Evolutionary conservation across 805 yeast genomes (phyloP), one percentile per base, ranked within the genome.

Genomic region (Metschnikowia anglica): DNA sequence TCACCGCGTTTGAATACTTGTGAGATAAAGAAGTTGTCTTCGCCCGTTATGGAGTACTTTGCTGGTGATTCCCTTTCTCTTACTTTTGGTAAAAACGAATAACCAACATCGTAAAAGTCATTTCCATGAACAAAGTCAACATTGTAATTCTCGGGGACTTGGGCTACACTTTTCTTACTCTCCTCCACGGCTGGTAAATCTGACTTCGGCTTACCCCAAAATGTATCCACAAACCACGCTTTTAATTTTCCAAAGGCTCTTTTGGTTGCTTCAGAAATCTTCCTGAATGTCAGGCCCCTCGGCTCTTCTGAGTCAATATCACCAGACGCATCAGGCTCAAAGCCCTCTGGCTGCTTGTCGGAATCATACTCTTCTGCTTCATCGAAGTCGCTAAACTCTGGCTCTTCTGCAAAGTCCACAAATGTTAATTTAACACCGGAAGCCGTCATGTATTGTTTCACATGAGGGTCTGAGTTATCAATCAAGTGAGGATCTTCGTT

Each of bases 351-450:
- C n/a, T 25, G 28, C 4, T 10, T 9, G n/a, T 25, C 11, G 5
- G 28, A 5, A 5, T 25, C 28, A 23, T 23, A 8, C n/a, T 25
- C 28, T 4, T 25, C n/a, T 25, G 28, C 4, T 4, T 6, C 12
- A 4, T 25, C n/a, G 25, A 23, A 7, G 25, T 7, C 9, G 5
- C 28, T 25, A n/a, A n/a, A n/a, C n/a, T n/a, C n/a, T n/a, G n/a
- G n/a, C n/a, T 25, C 28, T 13, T 13, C 23, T n/a, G 9, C 28
- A 28, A 26, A 26, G 17, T 18, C 28, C 17, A 26, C 31, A 27
- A 39, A 32, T 8, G 13, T 20, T 15, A 40, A 16, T 17, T 11
- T 13, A 8, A 40, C 43, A 13, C 43, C 43, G 3, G 43, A 40
- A 19, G 34, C 25, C 8, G 43, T 40, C 34, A 12, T 25, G 12